Evolutionary conservation across 768 basidiomycete genomes (phyloP), one percentile per base, ranked within the genome.

Genomic region (Lactarius pseudohatsudake): DNA sequence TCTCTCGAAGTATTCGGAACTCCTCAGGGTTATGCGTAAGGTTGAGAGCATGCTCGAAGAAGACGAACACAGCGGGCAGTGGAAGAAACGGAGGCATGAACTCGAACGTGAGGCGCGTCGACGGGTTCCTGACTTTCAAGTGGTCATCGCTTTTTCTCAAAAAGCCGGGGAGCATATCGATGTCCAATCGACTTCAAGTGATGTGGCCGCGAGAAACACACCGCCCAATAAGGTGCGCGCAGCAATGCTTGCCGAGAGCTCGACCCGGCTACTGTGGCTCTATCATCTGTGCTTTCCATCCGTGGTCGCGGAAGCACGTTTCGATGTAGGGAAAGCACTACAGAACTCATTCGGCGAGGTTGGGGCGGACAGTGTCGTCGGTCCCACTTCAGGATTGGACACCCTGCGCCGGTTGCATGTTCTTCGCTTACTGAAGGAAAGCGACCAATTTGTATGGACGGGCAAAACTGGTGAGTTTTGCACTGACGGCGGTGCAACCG

Each of bases 101-200:
- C 72, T 94, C n/a, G 88, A 91, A 74, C 80, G 82, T 70, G 92
- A 95, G 75, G 82, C 86, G 38, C 82, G 91, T 34, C 82, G 81
- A 64, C 82, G 93, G 6, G 83, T 96, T 1, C 96, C 96, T 0
- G 95, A 96, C 59, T 89, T 96, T 65, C 86, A 89, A 71, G 92
- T 96, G 59, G 78, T 97, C 62, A 83, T 97, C 11, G 91, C 87
- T 0, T 91, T 95, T 72, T 88, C 89, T 7, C 90, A 94, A 69
- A 60, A 38, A n/a, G 38, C 45, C 32, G 57, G 38, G 16, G 61
- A 65, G 9, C 57, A n/a, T 2, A 26, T 38, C 6, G 59, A 15
- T 3, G 26, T 45, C 54, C 43, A 45, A 15, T 15, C 47, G 3
- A 41, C 41, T 55, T 20, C 60, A 22, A 26, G 32, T 4, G 63